Evolutionary conservation across 768 basidiomycete genomes (phyloP).

Genomic region (Tephrocybe sp.): DNA sequence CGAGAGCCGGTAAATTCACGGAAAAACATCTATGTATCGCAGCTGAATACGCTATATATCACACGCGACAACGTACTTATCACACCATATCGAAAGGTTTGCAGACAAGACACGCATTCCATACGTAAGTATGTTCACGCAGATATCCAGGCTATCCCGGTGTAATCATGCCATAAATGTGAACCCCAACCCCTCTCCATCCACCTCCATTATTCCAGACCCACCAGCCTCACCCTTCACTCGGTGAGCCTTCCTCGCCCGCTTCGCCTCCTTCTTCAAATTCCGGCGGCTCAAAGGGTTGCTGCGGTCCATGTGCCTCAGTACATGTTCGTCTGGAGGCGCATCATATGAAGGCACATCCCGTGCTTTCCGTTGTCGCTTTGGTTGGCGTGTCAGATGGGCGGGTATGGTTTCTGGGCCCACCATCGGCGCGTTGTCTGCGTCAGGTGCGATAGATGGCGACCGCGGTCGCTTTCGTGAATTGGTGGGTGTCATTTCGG

Average conservation of each 20-base stretch:
- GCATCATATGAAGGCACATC: constrained; percentile 54
- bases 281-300: constrained; percentile 61
- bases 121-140: too few relatives aligned
- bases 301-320: constrained; percentile 43
- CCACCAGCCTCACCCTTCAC: constrained; percentile 20
- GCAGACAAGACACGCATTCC: too few relatives aligned
- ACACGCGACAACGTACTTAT: too few relatives aligned
- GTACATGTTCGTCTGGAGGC: constrained; percentile 43
- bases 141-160: too few relatives aligned
- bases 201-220: constrained; percentile 43
- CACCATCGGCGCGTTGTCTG: constrained; percentile 13
- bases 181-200: constrained; percentile 42
- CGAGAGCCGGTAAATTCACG: too few relatives aligned
- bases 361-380: constrained; percentile 58
- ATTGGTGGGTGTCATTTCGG: constrained; percentile 26
- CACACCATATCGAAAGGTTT: too few relatives aligned
- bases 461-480: constrained; percentile 39
- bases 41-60: too few relatives aligned
- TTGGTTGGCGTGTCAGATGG: constrained; percentile 43
- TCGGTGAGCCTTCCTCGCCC: constrained; percentile 51
- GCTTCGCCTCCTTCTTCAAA: constrained; percentile 65
- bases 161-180: constrained; percentile 45
- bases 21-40: too few relatives aligned
- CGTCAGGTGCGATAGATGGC: constrained; percentile 23
- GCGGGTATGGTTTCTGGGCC: constrained; percentile 17